Base-by-base conservation (phyloP, 805 yeast species). In the Schizosaccharomyces octosporus region DNA sequence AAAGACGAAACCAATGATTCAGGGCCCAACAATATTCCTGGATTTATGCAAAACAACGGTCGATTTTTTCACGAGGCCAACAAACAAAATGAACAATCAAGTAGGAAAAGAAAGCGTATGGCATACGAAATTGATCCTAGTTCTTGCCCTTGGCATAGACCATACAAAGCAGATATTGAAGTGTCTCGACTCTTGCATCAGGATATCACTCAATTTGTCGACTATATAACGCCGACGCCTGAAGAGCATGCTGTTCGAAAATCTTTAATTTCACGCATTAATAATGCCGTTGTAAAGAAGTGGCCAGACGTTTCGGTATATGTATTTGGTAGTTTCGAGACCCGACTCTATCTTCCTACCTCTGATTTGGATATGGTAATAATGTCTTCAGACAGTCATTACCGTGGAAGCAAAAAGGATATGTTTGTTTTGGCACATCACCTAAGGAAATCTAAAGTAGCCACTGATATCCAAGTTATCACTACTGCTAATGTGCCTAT, bases 331-430 rank as follows among this genome's bases (percentile, higher is more conserved):
- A 89, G 97, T 0, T 85, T 80, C 70, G 95, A 97, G 0, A 89
- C 97, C 0, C 96, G 89, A 68, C 73, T 90, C 64, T 90, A 88
- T 68, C 75, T 90, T 19, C 97, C 97, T 0, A 95, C 95, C 1
- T 87, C 96, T 0, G 98, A 90, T 75, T 87, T 90, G 41, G 98
- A 90, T 71, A 83, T 93, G 82, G 97, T 89, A 57, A 79, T 90
- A 29, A 75, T 83, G 3, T 84, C 95, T 27, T 72, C 76, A 19
- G 72, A 74, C 15, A 81, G 83, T 2, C 78, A 76, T 64, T 77
- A 79, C 66, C 74, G 74, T 61, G 87, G 80, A 66, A 79, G 77
- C 63, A 79, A 86, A 68, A 76, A 81, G n/a, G 74, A 79, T 29
- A 72, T 90, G 58, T 88, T 83, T 69, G 82, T 82, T 66, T 74